These are phyloP conservation scores for Solanum habrochaites DNA, from an alignment of 257 asterid genomes.

Conservation along the genomic window DNA sequence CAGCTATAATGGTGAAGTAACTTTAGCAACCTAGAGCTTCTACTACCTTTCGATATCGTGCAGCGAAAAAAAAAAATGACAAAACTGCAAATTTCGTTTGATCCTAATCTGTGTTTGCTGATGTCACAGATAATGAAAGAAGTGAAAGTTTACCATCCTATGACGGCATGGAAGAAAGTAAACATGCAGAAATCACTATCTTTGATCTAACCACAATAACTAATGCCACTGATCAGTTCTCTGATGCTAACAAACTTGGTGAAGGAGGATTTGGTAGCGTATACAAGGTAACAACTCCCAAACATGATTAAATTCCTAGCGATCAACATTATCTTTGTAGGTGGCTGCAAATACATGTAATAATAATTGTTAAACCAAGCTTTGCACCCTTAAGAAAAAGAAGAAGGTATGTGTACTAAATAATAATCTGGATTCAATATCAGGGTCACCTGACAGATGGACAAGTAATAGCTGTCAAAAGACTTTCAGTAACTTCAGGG, in stretches of 20 bases:
- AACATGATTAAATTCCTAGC: neutral
- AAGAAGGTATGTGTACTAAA: neutral
- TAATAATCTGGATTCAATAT: neutral
- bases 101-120: neutral
- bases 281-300: conserved; percentile 17
- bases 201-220: conserved; percentile 8
- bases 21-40: neutral
- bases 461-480: conserved; percentile 15
- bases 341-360: neutral
- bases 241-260: conserved; percentile 11
- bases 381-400: neutral
- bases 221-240: conserved; percentile 15
- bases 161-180: neutral
- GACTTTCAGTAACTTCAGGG: conserved; percentile 14
- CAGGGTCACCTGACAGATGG: conserved; percentile 19
- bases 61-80: neutral
- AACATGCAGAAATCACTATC: neutral
- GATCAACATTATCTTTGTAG: neutral
- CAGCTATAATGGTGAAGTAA: neutral
- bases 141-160: neutral
- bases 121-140: neutral
- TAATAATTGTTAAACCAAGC: neutral
- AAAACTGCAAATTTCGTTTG: neutral
- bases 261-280: conserved; percentile 29
- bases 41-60: neutral